Percentiles rank a stretch among this genome's conserved stretches.
These are phyloP conservation scores for Ajuga chamaepitys DNA, from an alignment of 257 asterid species.

Conservation along the genomic window DNA sequence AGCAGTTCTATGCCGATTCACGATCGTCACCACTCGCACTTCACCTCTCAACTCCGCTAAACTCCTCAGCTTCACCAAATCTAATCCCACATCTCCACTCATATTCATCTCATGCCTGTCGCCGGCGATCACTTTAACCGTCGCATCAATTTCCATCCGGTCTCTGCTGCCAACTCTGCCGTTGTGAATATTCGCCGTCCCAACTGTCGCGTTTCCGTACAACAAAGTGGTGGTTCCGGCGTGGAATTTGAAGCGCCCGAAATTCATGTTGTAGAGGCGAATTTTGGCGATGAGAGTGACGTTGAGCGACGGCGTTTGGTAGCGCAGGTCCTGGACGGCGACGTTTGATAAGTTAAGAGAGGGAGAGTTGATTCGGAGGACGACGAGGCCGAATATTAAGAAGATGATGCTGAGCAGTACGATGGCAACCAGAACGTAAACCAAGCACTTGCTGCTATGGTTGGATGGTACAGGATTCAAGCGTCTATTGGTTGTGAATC, in stretches of 20 bases:
- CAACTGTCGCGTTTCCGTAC: constrained; percentile 31
- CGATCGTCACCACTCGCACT: constrained; percentile 32
- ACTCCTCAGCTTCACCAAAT: constrained; percentile 24
- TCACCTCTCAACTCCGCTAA: constrained; percentile 39
- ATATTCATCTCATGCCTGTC: constrained; percentile 16
- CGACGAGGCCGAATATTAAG: constrained; percentile 27
- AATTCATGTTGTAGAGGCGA: constrained; percentile 30
- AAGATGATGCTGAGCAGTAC: constrained; percentile 33
- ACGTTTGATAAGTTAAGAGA: constrained; percentile 17
- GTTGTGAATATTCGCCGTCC: constrained; percentile 10
- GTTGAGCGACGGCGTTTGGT: constrained; percentile 20
- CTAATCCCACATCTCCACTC: constrained; percentile 28
- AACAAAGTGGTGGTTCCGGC: constrained; percentile 22
- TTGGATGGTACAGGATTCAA: neutral
- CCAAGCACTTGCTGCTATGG: constrained; percentile 19
- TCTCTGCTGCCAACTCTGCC: constrained; percentile 25
- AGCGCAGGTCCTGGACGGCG: constrained; percentile 13
- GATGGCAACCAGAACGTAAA: constrained; percentile 23
- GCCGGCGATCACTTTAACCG: constrained; percentile 16
- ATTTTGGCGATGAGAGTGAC: constrained; percentile 23
- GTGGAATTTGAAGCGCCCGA: constrained; percentile 37
- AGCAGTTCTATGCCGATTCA: constrained; percentile 28
- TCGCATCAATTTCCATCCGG: constrained; percentile 16
- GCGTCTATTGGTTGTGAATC: neutral
- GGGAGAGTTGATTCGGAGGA: constrained; percentile 33